Conservation (phyloP, 1,139 yeast species). For the Hansenula lynferdii region DNA sequence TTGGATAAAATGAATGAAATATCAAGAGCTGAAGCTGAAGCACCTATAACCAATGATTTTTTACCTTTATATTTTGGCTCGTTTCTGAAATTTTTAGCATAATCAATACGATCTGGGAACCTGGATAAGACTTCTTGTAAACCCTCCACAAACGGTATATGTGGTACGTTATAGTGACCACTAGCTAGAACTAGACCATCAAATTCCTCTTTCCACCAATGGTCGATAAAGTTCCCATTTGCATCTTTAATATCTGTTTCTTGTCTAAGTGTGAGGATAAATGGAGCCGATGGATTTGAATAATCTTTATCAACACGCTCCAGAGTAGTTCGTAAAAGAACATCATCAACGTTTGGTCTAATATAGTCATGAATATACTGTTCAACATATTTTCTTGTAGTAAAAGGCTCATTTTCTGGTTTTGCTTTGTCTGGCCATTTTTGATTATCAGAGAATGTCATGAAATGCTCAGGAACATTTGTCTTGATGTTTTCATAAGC, state of each 20-base stretch:
- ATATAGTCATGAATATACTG: conserved; percentile 26
- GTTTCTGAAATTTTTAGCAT: conserved; percentile 26
- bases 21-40: conserved; percentile 42
- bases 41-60: conserved; percentile 37
- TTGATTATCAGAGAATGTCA: conserved; percentile 35
- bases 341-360: conserved; percentile 24
- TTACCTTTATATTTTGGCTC: conserved; percentile 26
- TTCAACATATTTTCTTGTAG: conserved; percentile 7
- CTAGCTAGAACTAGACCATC: conserved; percentile 50
- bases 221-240: conserved; percentile 20
- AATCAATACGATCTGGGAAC: conserved; percentile 15
- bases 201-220: conserved; percentile 36
- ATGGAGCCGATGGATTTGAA: conserved; percentile 21
- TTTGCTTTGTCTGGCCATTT: conserved; percentile 22
- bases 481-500: conserved; percentile 32
- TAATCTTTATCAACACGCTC: conserved; percentile 26
- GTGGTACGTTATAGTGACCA: conserved; percentile 53
- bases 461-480: conserved; percentile 33
- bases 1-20: conserved; percentile 24
- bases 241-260: conserved; percentile 9
- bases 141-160: conserved; percentile 42
- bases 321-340: conserved; percentile 29
- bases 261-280: conserved; percentile 27
- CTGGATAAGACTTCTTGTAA: conserved; percentile 29
- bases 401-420: conserved; percentile 2